Conservation (phyloP, 1,284 basidiomycete species). For the Trametes sp. region DNA sequence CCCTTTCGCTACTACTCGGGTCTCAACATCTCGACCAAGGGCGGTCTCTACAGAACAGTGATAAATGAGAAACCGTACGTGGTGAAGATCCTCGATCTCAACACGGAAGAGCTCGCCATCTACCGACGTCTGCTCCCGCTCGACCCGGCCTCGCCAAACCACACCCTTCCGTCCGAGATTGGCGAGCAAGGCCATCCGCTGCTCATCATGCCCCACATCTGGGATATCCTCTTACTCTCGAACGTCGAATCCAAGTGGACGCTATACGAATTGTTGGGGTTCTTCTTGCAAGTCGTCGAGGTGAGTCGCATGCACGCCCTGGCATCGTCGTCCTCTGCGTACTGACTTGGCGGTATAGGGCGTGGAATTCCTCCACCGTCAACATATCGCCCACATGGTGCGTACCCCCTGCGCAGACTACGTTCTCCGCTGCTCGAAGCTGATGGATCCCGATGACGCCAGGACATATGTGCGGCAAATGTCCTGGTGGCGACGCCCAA, state of each 20-base stretch:
- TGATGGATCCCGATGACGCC: not conserved
- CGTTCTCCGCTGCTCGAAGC: no score
- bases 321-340: no score
- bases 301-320: not conserved
- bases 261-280: not conserved
- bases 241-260: not conserved
- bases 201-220: conserved; percentile 9
- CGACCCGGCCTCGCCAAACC: not conserved
- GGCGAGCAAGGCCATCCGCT: not conserved
- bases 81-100: conserved; percentile 1
- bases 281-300: not conserved
- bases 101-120: not conserved
- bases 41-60: no score
- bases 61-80: no score
- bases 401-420: not conserved
- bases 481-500: not conserved
- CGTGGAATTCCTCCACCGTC: conserved; percentile 7
- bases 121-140: not conserved
- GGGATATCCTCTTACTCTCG: not conserved
- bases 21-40: no score
- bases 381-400: conserved; percentile 9
- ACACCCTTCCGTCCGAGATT: conserved; percentile 7
- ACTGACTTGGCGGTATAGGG: not conserved
- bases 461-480: conserved; percentile 8
- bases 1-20: no score